Base-by-base conservation (phyloP, 2,329 filamentous ascomycete species). In the Aspergillus piperis region DNA sequence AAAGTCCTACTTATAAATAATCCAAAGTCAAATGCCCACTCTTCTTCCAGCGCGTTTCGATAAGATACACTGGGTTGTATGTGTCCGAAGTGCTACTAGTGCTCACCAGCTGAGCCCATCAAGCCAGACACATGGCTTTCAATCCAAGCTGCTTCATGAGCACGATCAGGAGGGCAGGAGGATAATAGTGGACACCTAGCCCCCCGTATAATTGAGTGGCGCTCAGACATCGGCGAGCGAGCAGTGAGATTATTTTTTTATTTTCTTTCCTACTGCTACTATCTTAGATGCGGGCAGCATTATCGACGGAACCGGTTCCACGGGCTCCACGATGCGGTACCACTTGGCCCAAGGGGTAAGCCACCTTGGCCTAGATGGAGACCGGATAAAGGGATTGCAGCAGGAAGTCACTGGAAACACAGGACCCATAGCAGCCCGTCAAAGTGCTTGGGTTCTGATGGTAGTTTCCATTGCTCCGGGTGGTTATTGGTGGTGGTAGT, bases 321-420 rank as follows among this genome's bases (percentile, higher is more conserved):
- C 66, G 59, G 64, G 59, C 47, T 64, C 64, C 64, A 65, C 60
- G 63, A 62, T 59, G 38, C 60, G 53, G 68, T 69, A 63, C 65
- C 65, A 69, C 67, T 62, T 61, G 57, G 60, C 62, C 59, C 54
- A 59, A 62, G 38, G 36, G 60, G 51, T 21, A 42, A 61, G 59
- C 56, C 48, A 58, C 58, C 42, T 60, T 55, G 53, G 41, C 41
- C 51, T 21, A 13, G 52, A 32, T 30, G 38, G 8, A 17, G 11
- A 23, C 47, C 30, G 7, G 19, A 23, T n/a, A 23, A 32, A 39
- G 25, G 32, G 23, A 54, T 32, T 32, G 38, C 30, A 41, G 27
- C 48, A 55, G 38, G 15, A 42, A n/a, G 17, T 11, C 8, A 49
- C 36, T 49, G 17, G 51, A 47, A 36, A 27, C 15, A 50, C n/a